These are phyloP conservation scores for Phytophthora pseudosyringae DNA, from an alignment of 352 stramenopile species.

Conservation along the genomic window DNA sequence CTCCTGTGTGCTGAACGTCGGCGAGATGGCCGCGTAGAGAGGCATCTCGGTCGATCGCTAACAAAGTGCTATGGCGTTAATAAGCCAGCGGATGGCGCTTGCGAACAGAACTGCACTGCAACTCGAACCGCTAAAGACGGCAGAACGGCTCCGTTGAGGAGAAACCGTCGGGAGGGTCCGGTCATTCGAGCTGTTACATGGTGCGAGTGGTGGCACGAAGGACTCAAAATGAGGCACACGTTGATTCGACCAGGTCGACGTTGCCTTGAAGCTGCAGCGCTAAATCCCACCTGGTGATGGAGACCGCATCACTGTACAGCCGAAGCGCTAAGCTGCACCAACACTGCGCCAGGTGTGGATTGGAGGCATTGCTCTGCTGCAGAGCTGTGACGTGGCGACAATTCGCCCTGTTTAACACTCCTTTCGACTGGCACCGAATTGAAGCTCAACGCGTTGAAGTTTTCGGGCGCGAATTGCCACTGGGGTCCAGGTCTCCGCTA, in stretches of 20 bases:
- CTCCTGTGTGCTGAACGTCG: slow-evolving; percentile 65
- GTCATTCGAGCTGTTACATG: slow-evolving; percentile 7
- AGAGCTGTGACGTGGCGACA: slow-evolving; percentile 28
- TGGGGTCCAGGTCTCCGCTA: slow-evolving; percentile 6
- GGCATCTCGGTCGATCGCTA: slow-evolving; percentile 39
- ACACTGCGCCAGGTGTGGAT: slow-evolving; percentile 2
- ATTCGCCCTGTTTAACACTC: slow-evolving; percentile 17
- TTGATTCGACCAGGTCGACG: background rate
- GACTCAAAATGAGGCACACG: too few species aligned
- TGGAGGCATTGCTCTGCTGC: slow-evolving; percentile 13
- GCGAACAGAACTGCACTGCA: background rate
- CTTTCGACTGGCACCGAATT: slow-evolving; percentile 16
- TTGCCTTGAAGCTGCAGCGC: slow-evolving; percentile 11
- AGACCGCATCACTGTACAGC: slow-evolving; percentile 3
- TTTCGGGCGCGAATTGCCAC: slow-evolving; percentile 17
- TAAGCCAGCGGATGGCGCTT: background rate
- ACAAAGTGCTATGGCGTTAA: background rate
- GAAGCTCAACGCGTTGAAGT: slow-evolving; percentile 30
- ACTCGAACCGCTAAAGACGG: slow-evolving; percentile 3
- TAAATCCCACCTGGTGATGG: slow-evolving; percentile 18
- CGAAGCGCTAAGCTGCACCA: slow-evolving; percentile 16
- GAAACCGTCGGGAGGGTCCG: slow-evolving; percentile 18
- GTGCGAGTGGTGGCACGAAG: background rate
- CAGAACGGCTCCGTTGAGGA: background rate
- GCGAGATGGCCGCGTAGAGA: slow-evolving; percentile 64